phyloP scores from a whole-genome alignment of 345 rosid species.

The Melaleuca quinquenervia region DNA sequence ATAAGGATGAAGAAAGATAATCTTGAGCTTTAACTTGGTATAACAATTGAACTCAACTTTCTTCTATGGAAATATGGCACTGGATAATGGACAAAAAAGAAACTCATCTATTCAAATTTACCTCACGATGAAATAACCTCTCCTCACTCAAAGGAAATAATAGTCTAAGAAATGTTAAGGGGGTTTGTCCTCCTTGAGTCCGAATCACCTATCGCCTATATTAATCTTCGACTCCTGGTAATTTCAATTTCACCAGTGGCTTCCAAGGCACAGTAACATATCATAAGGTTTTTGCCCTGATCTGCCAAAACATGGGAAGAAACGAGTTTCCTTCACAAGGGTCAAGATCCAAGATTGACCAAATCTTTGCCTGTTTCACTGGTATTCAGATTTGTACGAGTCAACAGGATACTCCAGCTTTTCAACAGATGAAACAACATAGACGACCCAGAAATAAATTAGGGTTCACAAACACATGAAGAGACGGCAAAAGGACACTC shows the following conservation, averaged over 20 bases:
- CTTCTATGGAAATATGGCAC: too few species aligned
- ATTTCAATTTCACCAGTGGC: not conserved
- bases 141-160: not conserved
- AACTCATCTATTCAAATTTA: not conserved
- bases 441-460: not conserved
- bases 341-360: not conserved
- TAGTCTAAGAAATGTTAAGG: not conserved
- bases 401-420: not conserved
- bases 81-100: not conserved
- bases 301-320: not conserved
- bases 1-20: not conserved
- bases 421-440: not conserved
- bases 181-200: too few species aligned
- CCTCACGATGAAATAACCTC: accelerated
- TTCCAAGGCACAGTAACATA: not conserved
- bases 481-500: not conserved
- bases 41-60: not conserved
- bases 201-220: not conserved
- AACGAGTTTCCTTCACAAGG: not conserved
- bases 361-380: not conserved
- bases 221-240: not conserved
- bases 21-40: not conserved
- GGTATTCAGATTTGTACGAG: not conserved
- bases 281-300: not conserved
- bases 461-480: not conserved